Base-by-base conservation (phyloP, 2,329 filamentous ascomycete species). In the Hirsutella thompsonii region DNA sequence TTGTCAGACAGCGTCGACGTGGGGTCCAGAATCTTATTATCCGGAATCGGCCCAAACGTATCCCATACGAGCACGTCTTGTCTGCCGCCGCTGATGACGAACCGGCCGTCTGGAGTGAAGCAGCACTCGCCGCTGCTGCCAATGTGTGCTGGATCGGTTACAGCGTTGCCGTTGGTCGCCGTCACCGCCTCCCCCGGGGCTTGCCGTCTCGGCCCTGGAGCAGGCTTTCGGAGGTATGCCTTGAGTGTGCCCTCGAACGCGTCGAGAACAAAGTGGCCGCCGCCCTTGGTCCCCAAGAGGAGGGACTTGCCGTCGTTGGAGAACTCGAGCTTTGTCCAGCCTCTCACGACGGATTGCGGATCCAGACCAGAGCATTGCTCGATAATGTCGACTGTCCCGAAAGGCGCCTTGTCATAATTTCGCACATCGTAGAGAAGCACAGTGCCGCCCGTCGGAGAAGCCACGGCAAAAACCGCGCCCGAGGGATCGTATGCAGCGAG, bases 251-350 rank as follows among this genome's bases (percentile, higher is more conserved):
- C 92, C 34, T 86, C 79, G 56, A 95, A 96, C 1, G 90, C 85
- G 57, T 98, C 92, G n/a, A 98, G 68, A 2, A 98, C 66, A 54
- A 92, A 94, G 60, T 98, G 92, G 0, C 88, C 87, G 39, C 73
- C 73, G 6, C 84, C 86, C 38, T 81, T 85, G 2, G 90, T 96
- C 13, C 84, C 85, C 16, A 98, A 61, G 5, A 98, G 71, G 37
- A 98, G 63, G 45, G 77, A 77, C 55, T 94, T 94, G 16, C 92
- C 92, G 54, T 98, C 92, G 53, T 98, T 98, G 43, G 86, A 92
- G 57, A 98, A 96, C 53, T 94, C 88, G 34, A 98, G 71, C 51
- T 83, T 88, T 2, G 85, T 92, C 92, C 92, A 98, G 10, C 81
- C 81, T 40, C 72, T 72, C 45, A 75, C 66, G 1, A 72, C 62